Evolutionary conservation across 2,329 filamentous ascomycete genomes (phyloP).

Genomic region (Fusarium luffae): DNA sequence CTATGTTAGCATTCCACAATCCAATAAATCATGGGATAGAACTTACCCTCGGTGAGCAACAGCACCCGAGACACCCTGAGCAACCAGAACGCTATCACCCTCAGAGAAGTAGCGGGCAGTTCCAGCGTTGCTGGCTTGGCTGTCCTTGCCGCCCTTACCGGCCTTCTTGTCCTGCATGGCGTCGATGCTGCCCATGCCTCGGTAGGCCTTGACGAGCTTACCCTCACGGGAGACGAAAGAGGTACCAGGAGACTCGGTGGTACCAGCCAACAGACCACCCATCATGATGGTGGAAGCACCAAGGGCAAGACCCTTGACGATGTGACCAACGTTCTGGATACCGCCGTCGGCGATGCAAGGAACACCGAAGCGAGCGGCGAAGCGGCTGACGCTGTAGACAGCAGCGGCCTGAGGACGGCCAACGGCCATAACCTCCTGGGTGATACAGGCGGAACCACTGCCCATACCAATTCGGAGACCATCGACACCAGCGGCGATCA

Average conservation of each 20-base stretch:
- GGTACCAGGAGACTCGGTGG: slow-evolving; percentile 95
- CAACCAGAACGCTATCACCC: slow-evolving; percentile 92
- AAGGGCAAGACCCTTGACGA: slow-evolving; percentile 96
- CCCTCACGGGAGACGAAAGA: slow-evolving; percentile 97
- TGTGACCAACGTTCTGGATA: slow-evolving; percentile 98
- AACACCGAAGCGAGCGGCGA: slow-evolving; percentile 92
- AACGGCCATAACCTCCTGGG: slow-evolving; percentile 99
- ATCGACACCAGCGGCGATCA: slow-evolving; percentile 95
- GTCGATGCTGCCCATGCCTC: slow-evolving; percentile 98
- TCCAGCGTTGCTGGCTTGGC: slow-evolving; percentile 87
- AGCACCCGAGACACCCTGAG: slow-evolving; percentile 92
- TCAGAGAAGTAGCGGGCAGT: slow-evolving; percentile 99
- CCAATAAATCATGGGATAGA: not conserved
- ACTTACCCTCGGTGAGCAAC: slow-evolving; percentile 78
- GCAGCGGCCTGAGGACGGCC: slow-evolving; percentile 95
- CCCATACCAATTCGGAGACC: slow-evolving; percentile 99
- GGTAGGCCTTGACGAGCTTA: slow-evolving; percentile 98
- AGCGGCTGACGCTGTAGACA: slow-evolving; percentile 88
- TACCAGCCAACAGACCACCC: slow-evolving; percentile 96
- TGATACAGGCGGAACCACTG: slow-evolving; percentile 97
- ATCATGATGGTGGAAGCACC: slow-evolving; percentile 98
- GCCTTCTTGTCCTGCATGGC: slow-evolving; percentile 99
- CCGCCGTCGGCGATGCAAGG: slow-evolving; percentile 98
- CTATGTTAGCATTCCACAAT: slow-evolving; percentile 46
- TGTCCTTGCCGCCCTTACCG: slow-evolving; percentile 76